Conservation (phyloP, 2,329 filamentous ascomycete genomes). For the Colletotrichum sansevieriae region DNA sequence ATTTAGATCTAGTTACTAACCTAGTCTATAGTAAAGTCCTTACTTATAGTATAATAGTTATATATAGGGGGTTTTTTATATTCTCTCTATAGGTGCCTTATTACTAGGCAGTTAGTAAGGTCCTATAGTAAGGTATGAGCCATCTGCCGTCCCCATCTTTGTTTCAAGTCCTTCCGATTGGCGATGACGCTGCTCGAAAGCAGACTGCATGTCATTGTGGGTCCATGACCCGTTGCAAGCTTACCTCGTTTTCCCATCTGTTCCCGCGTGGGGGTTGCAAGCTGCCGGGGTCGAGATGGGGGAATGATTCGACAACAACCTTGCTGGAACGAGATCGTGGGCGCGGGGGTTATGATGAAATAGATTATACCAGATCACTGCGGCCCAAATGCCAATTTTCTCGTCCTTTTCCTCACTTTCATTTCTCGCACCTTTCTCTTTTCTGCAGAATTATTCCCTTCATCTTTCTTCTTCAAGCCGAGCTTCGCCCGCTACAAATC, state of each 20-base stretch:
- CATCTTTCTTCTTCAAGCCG: neutral
- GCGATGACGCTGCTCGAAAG: slow-evolving; percentile 1
- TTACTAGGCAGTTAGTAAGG: too few species aligned
- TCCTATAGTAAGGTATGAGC: neutral
- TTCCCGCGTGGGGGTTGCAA: slow-evolving; percentile 8
- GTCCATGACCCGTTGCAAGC: slow-evolving; percentile 10
- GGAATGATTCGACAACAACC: neutral
- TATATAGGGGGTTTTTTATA: too few species aligned
- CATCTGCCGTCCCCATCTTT: slow-evolving; percentile 9
- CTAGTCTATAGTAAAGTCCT: too few species aligned
- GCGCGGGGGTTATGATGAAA: slow-evolving; percentile 5
- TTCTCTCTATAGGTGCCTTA: too few species aligned
- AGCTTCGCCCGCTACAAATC: slow-evolving; percentile 19
- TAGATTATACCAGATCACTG: slow-evolving; percentile 17
- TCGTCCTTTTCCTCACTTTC: neutral
- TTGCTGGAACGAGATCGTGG: slow-evolving; percentile 4
- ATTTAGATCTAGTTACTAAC: too few species aligned
- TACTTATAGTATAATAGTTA: too few species aligned
- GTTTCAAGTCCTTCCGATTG: slow-evolving; percentile 26
- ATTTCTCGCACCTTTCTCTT: slow-evolving; percentile 1
- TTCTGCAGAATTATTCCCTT: slow-evolving; percentile 3
- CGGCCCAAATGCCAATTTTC: slow-evolving; percentile 20
- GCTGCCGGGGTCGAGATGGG: neutral
- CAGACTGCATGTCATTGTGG: neutral
- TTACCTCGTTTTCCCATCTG: slow-evolving; percentile 7